These are phyloP conservation scores for Cryptococcus deneoformans DNA, from an alignment of 1,284 basidiomycete genomes.

Conservation along the genomic window DNA sequence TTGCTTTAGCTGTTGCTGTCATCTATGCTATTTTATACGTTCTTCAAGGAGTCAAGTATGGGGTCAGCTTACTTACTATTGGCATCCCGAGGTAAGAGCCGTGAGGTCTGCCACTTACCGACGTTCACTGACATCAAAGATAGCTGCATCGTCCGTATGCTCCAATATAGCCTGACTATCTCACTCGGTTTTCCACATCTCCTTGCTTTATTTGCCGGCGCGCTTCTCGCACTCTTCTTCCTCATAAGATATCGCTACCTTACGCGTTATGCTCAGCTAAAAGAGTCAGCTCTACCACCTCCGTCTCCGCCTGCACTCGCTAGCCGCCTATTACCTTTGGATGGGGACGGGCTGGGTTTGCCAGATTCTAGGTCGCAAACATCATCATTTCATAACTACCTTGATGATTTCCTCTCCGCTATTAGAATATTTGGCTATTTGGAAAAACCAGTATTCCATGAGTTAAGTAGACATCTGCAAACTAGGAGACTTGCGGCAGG, in stretches of 20 bases:
- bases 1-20: conserved; percentile 73
- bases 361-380: conserved; percentile 62
- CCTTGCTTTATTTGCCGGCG: conserved; percentile 66
- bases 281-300: conserved; percentile 65
- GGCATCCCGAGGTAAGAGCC: conserved; percentile 61
- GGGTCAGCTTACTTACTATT: conserved; percentile 74
- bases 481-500: conserved; percentile 84
- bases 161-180: conserved; percentile 85
- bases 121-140: neutral
- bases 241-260: conserved; percentile 71
- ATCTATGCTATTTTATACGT: conserved; percentile 81
- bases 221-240: conserved; percentile 69
- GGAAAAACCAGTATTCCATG: conserved; percentile 94
- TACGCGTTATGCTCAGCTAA: conserved; percentile 63
- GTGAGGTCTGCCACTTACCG: no score
- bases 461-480: conserved; percentile 87
- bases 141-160: conserved; percentile 53
- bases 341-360: conserved; percentile 56
- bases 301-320: conserved; percentile 32
- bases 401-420: conserved; percentile 92
- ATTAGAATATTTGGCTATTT: conserved; percentile 93
- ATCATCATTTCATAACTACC: conserved; percentile 81
- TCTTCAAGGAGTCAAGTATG: conserved; percentile 66
- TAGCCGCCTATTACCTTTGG: conserved; percentile 26
- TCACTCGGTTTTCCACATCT: conserved; percentile 88